Evolutionary conservation across 2,329 filamentous ascomycete genomes (phyloP).

Genomic region (Diplodia seriata): DNA sequence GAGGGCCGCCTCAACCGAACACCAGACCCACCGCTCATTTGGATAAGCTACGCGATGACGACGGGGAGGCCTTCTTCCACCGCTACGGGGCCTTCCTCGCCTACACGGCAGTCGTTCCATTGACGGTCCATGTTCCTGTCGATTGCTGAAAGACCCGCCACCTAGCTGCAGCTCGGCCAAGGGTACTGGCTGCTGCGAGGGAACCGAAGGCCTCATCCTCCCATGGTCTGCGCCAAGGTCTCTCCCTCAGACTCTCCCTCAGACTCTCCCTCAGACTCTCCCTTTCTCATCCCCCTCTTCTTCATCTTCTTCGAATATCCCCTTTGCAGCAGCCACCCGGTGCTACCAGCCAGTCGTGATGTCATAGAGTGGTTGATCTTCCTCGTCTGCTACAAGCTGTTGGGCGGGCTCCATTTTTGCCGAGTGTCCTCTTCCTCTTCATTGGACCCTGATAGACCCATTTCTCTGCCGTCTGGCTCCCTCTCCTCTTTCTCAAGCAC

Average conservation of each 20-base stretch:
- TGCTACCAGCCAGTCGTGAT: constrained; percentile 2
- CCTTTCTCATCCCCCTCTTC: background rate
- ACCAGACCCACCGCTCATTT: background rate
- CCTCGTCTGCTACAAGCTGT: background rate
- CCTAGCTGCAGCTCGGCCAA: no score
- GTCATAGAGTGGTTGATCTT: constrained; percentile 6
- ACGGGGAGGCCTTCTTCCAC: no score
- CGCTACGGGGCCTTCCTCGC: no score
- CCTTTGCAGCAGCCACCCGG: no score
- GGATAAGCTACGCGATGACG: background rate
- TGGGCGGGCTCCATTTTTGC: no score
- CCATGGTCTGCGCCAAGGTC: background rate
- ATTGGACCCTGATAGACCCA: background rate
- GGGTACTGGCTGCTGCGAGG: no score
- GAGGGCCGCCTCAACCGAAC: background rate
- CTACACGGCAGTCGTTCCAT: no score
- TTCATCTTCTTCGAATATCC: background rate
- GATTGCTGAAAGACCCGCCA: no score
- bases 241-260: no score
- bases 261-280: no score
- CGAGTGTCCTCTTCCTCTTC: background rate
- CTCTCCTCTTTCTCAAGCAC: background rate
- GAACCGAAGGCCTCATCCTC: background rate
- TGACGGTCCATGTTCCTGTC: no score
- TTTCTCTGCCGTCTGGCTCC: background rate